Percentiles rank a stretch among this genome's conserved stretches.
phyloP scores from a whole-genome alignment of 1,139 yeast species.

The Suhomyces ambrosiae region DNA sequence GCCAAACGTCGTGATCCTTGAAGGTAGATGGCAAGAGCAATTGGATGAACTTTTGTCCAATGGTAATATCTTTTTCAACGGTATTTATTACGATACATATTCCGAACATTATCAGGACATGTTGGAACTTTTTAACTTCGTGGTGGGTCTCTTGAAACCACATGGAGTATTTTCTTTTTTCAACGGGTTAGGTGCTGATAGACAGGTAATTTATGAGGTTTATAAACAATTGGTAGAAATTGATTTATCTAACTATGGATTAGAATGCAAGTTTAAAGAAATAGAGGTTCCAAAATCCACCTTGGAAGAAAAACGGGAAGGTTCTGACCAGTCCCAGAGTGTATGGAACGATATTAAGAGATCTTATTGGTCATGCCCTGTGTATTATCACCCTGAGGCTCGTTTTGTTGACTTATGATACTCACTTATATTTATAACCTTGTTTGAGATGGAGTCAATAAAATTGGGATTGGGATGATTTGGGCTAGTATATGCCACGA shows the following conservation, averaged over 20 bases:
- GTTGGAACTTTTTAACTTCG: conserved; percentile 78
- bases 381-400: conserved; percentile 65
- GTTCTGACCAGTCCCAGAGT: conserved; percentile 34
- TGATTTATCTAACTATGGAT: conserved; percentile 79
- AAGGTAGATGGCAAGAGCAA: conserved; percentile 91
- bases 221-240: conserved; percentile 79
- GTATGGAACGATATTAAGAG: conserved; percentile 75
- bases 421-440: background rate
- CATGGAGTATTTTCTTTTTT: conserved; percentile 85
- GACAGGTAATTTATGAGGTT: conserved; percentile 86
- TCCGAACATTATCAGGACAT: conserved; percentile 85
- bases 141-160: conserved; percentile 82
- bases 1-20: conserved; percentile 68
- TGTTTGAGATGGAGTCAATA: too few species aligned
- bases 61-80: conserved; percentile 76
- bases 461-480: too few species aligned
- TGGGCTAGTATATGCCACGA: too few species aligned
- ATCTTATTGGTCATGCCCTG: conserved; percentile 74
- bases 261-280: conserved; percentile 55
- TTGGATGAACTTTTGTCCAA: conserved; percentile 62
- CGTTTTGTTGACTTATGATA: conserved; percentile 39
- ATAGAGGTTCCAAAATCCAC: conserved; percentile 45
- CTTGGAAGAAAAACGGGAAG: conserved; percentile 17
- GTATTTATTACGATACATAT: conserved; percentile 91
- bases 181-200: conserved; percentile 95